phyloP scores from a whole-genome alignment of 148 eudicot genomes.

The Dianthus caryophyllus region DNA sequence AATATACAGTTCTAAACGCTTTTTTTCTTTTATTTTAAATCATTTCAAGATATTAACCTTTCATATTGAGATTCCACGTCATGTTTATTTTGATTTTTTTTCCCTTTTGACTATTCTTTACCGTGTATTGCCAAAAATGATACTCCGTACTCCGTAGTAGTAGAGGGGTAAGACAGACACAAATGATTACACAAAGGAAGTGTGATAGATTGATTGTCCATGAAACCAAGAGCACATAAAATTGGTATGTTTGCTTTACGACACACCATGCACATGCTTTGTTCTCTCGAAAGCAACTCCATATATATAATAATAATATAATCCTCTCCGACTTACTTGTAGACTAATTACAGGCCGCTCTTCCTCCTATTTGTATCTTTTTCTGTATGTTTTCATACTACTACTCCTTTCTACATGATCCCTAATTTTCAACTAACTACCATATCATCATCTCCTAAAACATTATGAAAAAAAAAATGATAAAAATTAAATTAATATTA shows the following conservation, averaged over 20 bases:
- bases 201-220: conserved; percentile 1
- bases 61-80: conserved; percentile 10
- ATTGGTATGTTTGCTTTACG: conserved; percentile 2
- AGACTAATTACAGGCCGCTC: conserved; percentile 1
- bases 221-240: conserved; percentile 5
- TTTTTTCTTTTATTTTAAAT: conserved; percentile 6
- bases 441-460: too few relatives aligned
- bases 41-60: not conserved
- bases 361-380: not conserved
- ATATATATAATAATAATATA: not conserved
- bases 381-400: too few relatives aligned
- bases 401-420: not conserved
- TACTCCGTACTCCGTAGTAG: not conserved
- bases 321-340: conserved; percentile 1
- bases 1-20: not conserved
- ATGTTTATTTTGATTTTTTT: not conserved
- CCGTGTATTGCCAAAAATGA: not conserved
- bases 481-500: too few relatives aligned
- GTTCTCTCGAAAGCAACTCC: conserved; percentile 16
- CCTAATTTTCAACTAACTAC: too few relatives aligned
- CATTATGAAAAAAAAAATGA: too few relatives aligned
- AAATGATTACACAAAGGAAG: not conserved
- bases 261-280: conserved; percentile 19
- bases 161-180: not conserved
- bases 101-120: conserved; percentile 5